A percentile compares a stretch with the other conserved stretches of the same genome.
Evolutionary conservation across 139 green algal species (phyloP).

Genomic region (Choricystis sp.): DNA sequence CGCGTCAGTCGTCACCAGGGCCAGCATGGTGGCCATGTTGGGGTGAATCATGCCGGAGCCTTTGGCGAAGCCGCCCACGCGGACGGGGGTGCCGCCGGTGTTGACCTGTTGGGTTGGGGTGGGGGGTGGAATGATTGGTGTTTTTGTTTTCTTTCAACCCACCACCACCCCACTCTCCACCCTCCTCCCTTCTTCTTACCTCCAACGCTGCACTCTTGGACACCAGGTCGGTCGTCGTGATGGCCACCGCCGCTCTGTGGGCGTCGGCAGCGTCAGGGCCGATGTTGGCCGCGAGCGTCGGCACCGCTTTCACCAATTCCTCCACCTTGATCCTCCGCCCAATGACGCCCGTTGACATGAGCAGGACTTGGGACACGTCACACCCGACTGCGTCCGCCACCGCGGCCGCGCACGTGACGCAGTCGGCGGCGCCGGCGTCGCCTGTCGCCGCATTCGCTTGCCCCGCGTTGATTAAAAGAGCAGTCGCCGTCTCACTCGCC

Average conservation of each 20-base stretch:
- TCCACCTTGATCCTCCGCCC: slow-evolving; percentile 90
- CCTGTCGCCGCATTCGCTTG: slow-evolving; percentile 93
- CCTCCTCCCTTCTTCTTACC: too few relatives aligned
- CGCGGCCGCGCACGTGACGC: slow-evolving; percentile 34
- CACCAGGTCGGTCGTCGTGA: slow-evolving; percentile 81
- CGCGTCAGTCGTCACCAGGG: slow-evolving; percentile 86
- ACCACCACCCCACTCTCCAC: too few relatives aligned
- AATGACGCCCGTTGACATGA: slow-evolving; percentile 73
- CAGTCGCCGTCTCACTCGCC: slow-evolving; percentile 37
- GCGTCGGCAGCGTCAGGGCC: slow-evolving; percentile 34
- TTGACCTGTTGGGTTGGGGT: background rate
- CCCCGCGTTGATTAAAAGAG: slow-evolving; percentile 80
- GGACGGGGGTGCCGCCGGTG: slow-evolving; percentile 36
- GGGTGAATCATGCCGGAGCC: slow-evolving; percentile 98
- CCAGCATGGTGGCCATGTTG: slow-evolving; percentile 99
- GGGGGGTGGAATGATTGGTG: background rate
- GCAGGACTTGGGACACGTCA: slow-evolving; percentile 29
- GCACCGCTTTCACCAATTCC: slow-evolving; percentile 53
- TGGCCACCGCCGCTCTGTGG: slow-evolving; percentile 61
- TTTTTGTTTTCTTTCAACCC: background rate
- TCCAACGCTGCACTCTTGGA: slow-evolving; percentile 76
- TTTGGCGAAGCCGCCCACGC: slow-evolving; percentile 87
- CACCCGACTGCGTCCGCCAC: slow-evolving; percentile 45
- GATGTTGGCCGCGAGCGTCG: slow-evolving; percentile 45
- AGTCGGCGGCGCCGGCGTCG: slow-evolving; percentile 42